Evolutionary conservation across 176 grass and related monocot species (phyloP).

Genomic region (Carex parvula): DNA sequence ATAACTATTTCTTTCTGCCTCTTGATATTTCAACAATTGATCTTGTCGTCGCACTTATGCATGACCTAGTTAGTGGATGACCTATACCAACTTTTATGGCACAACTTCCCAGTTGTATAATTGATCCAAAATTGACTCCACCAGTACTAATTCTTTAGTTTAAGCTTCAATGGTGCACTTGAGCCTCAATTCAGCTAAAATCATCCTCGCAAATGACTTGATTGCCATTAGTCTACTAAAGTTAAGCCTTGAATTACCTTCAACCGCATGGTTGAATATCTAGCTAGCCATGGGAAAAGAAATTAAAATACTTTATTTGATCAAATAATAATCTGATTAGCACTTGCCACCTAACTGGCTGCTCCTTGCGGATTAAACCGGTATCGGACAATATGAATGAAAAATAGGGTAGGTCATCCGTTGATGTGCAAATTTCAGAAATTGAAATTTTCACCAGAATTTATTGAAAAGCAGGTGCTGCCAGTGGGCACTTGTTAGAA

Average conservation of each 20-base stretch:
- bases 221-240: not conserved
- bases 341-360: not conserved
- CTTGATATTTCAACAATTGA: slow-evolving; percentile 12
- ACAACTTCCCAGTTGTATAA: not conserved
- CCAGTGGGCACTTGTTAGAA: slow-evolving; percentile 29
- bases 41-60: not conserved
- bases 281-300: not conserved
- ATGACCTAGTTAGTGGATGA: not conserved
- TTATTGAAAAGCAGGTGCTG: slow-evolving; percentile 34
- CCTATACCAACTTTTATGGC: not conserved
- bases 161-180: not conserved
- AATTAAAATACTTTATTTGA: not conserved
- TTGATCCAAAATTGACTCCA: not conserved
- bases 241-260: not conserved
- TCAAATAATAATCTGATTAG: not conserved
- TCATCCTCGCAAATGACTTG: not conserved
- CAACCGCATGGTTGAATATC: not conserved
- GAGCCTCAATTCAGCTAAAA: slow-evolving; percentile 7
- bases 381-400: slow-evolving; percentile 6
- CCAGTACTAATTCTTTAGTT: not conserved
- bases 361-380: not conserved
- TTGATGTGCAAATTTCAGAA: slow-evolving; percentile 21
- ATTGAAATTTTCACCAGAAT: slow-evolving; percentile 30
- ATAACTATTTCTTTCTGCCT: not conserved
- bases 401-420: slow-evolving; percentile 3